phyloP scores from a whole-genome alignment of 352 stramenopile genomes.

The Blastocystis sp. region DNA sequence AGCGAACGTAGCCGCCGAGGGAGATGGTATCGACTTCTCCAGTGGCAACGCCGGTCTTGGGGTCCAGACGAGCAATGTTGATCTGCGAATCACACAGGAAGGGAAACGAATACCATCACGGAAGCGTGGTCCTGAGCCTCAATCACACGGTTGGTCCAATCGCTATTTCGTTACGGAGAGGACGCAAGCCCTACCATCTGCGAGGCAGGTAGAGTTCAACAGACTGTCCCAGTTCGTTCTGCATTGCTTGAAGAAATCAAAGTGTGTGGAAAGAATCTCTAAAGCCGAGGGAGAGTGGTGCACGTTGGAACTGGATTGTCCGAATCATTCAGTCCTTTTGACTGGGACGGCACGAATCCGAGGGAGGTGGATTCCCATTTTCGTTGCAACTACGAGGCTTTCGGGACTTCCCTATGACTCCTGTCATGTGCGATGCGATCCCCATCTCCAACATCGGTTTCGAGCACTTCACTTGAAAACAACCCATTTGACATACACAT shows the following conservation, averaged over 20 bases:
- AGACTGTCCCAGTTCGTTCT: constrained; percentile 60
- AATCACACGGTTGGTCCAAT: constrained; percentile 66
- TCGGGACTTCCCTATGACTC: too few relatives aligned
- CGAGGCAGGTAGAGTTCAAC: constrained; percentile 66
- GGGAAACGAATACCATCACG: constrained; percentile 13
- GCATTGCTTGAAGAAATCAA: constrained; percentile 27
- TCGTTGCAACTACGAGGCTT: too few relatives aligned
- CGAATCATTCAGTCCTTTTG: not conserved
- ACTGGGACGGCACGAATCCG: not conserved
- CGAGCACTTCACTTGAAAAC: too few relatives aligned
- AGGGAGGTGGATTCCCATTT: not conserved
- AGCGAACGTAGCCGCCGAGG: constrained; percentile 50
- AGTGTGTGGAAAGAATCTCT: constrained; percentile 32
- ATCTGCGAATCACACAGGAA: constrained; percentile 13
- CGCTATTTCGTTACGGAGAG: not conserved
- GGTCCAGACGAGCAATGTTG: constrained; percentile 60
- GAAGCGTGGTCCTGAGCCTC: constrained; percentile 54
- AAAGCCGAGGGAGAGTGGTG: not conserved
- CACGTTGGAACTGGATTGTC: not conserved
- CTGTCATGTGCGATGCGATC: too few relatives aligned
- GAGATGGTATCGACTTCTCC: constrained; percentile 59
- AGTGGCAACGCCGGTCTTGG: constrained; percentile 61
- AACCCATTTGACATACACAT: too few relatives aligned
- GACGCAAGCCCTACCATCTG: constrained; percentile 27
- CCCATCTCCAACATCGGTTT: too few relatives aligned